A percentile compares a stretch with the other conserved stretches of the same genome.
Evolutionary conservation across 495 filamentous ascomycete genomes (phyloP).

Genomic region (Astrothelium macrocarpum): DNA sequence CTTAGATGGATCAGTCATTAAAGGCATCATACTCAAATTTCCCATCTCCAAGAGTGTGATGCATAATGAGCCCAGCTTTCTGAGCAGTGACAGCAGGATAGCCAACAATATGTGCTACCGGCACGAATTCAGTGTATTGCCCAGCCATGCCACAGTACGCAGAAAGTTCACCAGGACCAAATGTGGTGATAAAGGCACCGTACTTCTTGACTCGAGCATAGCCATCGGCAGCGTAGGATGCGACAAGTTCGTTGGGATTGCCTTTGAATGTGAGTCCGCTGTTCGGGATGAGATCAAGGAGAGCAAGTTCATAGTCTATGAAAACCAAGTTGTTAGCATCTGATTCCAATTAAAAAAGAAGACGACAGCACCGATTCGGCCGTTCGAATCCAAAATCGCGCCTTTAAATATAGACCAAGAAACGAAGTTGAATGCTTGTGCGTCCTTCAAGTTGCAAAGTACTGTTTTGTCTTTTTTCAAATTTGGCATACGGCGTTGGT

Average conservation of each 20-base stretch:
- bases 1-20: constrained; percentile 23
- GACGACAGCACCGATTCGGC: neutral
- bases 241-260: constrained; percentile 25
- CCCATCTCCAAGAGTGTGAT: constrained; percentile 20
- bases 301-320: constrained; percentile 22
- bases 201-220: constrained; percentile 23
- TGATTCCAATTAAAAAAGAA: neutral
- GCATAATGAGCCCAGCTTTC: constrained; percentile 14
- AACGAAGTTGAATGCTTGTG: no score
- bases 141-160: constrained; percentile 23
- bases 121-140: constrained; percentile 33
- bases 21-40: constrained; percentile 17
- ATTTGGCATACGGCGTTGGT: neutral
- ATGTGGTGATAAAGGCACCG: constrained; percentile 22
- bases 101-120: constrained; percentile 57
- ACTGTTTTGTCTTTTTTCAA: neutral
- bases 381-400: neutral
- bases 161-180: constrained; percentile 12
- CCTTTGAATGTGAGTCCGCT: constrained; percentile 17
- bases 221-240: constrained; percentile 24
- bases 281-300: constrained; percentile 22
- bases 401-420: no score
- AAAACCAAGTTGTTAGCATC: neutral
- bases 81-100: constrained; percentile 34
- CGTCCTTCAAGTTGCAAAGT: neutral